Percentiles rank a stretch among this genome's conserved stretches.
Evolutionary conservation across 31 red algal genomes (phyloP).

Genomic region (Odonthalia washingtoniensis): DNA sequence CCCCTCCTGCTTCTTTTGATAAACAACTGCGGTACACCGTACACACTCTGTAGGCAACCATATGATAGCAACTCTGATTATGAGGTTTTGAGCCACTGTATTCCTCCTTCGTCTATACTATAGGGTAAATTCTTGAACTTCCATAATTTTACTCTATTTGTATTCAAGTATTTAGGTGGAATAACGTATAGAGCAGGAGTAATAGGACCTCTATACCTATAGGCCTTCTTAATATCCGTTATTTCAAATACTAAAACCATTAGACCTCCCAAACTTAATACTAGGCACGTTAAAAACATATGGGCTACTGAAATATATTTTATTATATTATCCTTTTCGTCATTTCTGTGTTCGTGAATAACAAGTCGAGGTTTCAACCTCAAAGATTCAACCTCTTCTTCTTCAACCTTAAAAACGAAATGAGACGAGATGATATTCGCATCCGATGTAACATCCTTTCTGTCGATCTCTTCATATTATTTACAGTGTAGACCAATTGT

Average conservation of each 20-base stretch:
- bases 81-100: background rate
- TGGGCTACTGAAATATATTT: background rate
- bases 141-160: background rate
- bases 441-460: background rate
- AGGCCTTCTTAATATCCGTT: background rate
- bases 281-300: background rate
- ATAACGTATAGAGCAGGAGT: background rate
- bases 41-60: background rate
- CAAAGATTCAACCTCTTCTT: background rate
- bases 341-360: background rate
- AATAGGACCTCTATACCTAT: background rate
- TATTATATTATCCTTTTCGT: background rate
- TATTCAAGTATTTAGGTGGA: background rate
- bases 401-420: background rate
- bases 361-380: background rate
- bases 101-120: background rate
- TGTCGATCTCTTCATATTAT: background rate
- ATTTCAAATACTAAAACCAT: background rate
- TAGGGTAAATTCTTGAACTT: background rate
- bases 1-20: background rate
- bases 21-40: background rate
- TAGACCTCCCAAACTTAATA: background rate
- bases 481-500: background rate
- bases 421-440: constrained; percentile 22
- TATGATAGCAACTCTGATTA: background rate